A percentile compares a stretch with the other conserved stretches of the same genome.
These are phyloP conservation scores for Eucalyptus grandis DNA, from an alignment of 345 rosid species.

Conservation along the genomic window DNA sequence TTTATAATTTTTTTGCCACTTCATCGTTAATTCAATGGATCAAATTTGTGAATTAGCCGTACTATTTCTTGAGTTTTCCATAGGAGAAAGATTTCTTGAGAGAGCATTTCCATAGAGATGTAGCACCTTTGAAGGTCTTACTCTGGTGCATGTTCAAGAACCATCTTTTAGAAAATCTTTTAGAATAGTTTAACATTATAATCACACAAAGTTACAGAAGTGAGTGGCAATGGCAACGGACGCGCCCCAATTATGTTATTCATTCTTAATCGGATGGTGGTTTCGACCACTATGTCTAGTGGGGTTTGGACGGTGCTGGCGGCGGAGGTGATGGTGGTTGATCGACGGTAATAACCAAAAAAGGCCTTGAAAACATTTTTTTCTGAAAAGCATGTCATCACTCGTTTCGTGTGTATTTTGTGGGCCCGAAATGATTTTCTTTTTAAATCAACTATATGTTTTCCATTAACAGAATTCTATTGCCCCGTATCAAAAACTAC, in stretches of 20 bases:
- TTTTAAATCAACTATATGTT: neutral
- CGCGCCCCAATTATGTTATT: neutral
- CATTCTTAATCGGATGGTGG: neutral
- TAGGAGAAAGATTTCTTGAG: neutral
- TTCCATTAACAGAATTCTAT: neutral
- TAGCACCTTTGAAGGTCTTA: neutral
- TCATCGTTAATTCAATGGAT: neutral
- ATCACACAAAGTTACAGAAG: neutral
- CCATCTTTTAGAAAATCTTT: neutral
- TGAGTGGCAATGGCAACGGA: neutral
- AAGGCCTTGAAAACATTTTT: neutral
- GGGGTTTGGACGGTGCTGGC: neutral
- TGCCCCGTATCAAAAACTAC: neutral
- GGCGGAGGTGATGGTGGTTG: neutral
- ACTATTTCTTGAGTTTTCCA: neutral
- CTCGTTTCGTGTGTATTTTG: neutral
- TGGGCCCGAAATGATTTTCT: neutral
- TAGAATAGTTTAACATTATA: neutral
- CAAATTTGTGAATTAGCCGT: neutral
- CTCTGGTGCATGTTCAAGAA: neutral
- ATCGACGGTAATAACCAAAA: neutral
- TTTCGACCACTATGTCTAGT: neutral
- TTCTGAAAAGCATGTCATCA: neutral
- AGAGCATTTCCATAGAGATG: neutral
- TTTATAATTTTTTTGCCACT: neutral